Evolutionary conservation across 1,284 basidiomycete genomes (phyloP), one percentile per base, ranked within the genome.

Genomic region (Puccinia sorghi): DNA sequence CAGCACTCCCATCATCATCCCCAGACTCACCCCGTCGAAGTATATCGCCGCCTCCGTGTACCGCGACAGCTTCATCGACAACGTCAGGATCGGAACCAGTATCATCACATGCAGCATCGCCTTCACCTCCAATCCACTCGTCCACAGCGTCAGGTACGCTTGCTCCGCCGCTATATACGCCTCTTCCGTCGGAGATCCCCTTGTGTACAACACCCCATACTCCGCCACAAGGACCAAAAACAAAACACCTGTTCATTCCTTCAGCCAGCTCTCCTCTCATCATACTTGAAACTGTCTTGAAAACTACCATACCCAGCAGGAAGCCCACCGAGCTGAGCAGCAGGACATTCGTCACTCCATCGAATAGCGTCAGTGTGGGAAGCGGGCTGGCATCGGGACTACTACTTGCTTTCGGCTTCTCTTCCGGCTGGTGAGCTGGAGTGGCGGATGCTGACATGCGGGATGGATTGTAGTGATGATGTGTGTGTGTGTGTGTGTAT

Each of bases 31-130:
- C 6, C 75, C 75, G 46, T 77, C 75, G 39, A 77, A 77, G 66
- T 77, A 77, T 17, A 77, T 37, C 22, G 75, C 75, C 5, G 75
- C 64, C 59, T 77, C 75, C 15, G 75, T 70, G 25, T 77, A 77
- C 25, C 52, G 63, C 13, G 75, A 37, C 0, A 77, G 20, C 17
- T 50, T 59, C 39, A 77, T 15, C 22, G 64, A 59, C 37, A 77
- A 54, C 9, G 66, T 77, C 37, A 77, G 57, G 25, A 77, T 59
- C 7, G 75, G 75, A 1, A 59, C 20, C 9, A 77, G 37, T n/a
- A 77, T 66, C 9, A 61, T 13, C 17, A 70, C n/a, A 32, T 77
- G 75, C 46, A 77, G 70, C 22, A 70, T 39, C 15, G 75, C 75
- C 43, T 61, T 77, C n/a, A 77, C 15, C 13, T 25, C 66, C 15